Evolutionary conservation across 306 rosid species (phyloP), one percentile per base, ranked within the genome.

Genomic region (Arachis hypogaea): DNA sequence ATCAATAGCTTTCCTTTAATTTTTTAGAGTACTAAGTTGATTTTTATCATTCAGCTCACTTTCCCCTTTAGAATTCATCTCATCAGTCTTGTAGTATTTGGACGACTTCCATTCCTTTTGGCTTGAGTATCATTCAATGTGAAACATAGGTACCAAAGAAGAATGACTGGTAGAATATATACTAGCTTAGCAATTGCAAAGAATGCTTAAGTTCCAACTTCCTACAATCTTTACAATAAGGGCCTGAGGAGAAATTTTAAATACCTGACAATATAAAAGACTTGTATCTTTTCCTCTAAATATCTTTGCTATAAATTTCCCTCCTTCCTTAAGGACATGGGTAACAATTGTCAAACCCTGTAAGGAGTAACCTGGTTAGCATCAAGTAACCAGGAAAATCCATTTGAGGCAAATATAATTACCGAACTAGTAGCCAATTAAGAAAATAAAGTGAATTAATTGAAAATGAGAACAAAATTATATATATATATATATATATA

Each of bases 291-390:
- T 94, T 66, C 98, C 97, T 76, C 97, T 90, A 62, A 94, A 94
- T 84, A 94, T 94, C 85, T 94, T 94, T 42, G 97, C 98, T 69
- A 92, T 89, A 87, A 94, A 92, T 74, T 83, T 89, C 66, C 98
- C 96, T 59, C 98, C 98, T 86, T 89, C 97, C 85, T 92, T 86
- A 51, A 94, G 96, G 59, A 92, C 81, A 75, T 93, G 97, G 46
- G 96, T 85, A 69, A 94, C 98, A 63, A 94, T 90, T 50, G 98
- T 94, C 82, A 94, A 87, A 74, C 98, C 98, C 98, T 91, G 90
- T 76, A 74, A 52, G 47, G 45, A 77, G 68, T 78, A 68, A 50
- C 51, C 55, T 18, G 73, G 62, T 18, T 45, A 45, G 75, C 61
- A 69, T 79, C 80, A 89, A 79, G 68, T 38, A 59, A 56, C 66